Conservation (phyloP, 2,329 filamentous ascomycete species). For the Xylariaceae sp. region DNA sequence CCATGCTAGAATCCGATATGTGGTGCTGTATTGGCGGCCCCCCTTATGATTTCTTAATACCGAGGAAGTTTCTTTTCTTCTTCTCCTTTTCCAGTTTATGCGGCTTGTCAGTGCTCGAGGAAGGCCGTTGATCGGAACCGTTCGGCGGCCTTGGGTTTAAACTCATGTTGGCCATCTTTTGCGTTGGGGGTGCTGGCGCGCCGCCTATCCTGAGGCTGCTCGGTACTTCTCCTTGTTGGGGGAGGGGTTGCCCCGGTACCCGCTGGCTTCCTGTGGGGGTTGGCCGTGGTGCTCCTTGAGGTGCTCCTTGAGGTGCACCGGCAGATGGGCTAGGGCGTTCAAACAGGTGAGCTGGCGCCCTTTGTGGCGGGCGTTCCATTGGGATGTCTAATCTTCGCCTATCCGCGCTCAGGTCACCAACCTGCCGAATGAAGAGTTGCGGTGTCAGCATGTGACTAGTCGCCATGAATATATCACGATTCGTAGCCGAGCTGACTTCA, state of each 20-base stretch:
- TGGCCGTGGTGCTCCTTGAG: constrained; percentile 26
- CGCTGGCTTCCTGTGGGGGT: constrained; percentile 30
- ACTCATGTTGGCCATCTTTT: constrained; percentile 54
- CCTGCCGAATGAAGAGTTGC: constrained; percentile 73
- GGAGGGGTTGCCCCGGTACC: constrained; percentile 30
- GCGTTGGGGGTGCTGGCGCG: constrained; percentile 44
- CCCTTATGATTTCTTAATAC: constrained; percentile 50
- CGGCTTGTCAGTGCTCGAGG: constrained; percentile 35
- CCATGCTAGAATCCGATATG: neutral
- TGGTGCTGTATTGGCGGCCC: neutral
- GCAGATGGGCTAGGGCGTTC: constrained; percentile 58
- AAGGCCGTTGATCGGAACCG: constrained; percentile 21
- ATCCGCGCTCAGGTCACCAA: constrained; percentile 73
- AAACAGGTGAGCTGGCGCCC: constrained; percentile 80
- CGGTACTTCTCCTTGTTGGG: constrained; percentile 35
- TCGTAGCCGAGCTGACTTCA: constrained; percentile 68
- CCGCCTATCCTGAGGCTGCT: constrained; percentile 32
- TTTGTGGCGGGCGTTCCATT: constrained; percentile 71
- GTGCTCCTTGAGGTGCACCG: constrained; percentile 26
- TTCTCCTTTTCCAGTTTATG: constrained; percentile 55
- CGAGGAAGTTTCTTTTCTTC: constrained; percentile 57
- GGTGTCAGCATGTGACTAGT: constrained; percentile 93
- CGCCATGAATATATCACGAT: constrained; percentile 79
- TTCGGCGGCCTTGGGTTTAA: constrained; percentile 37
- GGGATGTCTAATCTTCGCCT: constrained; percentile 76